phyloP scores from a whole-genome alignment of 305 asterid species.

The Fraxinus ornus region DNA sequence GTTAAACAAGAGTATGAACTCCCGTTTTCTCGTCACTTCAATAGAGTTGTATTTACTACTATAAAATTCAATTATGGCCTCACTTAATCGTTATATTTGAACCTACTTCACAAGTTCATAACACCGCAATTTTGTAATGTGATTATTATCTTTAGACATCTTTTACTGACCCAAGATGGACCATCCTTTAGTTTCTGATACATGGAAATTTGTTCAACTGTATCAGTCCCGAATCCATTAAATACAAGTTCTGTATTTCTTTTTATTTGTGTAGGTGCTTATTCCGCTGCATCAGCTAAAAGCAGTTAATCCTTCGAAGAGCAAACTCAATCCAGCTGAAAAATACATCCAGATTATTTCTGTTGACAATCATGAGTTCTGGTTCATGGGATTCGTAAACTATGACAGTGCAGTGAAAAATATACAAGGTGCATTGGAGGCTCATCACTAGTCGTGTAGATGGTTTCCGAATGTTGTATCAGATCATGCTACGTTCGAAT shows the following conservation, averaged over 20 bases:
- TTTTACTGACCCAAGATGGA: background rate
- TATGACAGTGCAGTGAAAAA: conserved; percentile 81
- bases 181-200: background rate
- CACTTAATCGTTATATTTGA: background rate
- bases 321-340: conserved; percentile 74
- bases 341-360: conserved; percentile 86
- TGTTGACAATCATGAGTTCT: conserved; percentile 88
- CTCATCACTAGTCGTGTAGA: conserved; percentile 26
- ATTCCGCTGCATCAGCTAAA: conserved; percentile 71
- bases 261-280: conserved; percentile 53
- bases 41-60: background rate
- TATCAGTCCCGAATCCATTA: conserved; percentile 3
- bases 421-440: conserved; percentile 56
- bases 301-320: conserved; percentile 68
- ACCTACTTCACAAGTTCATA: background rate
- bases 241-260: background rate
- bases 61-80: background rate
- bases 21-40: background rate
- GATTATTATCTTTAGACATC: background rate
- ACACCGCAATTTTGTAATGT: background rate
- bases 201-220: background rate
- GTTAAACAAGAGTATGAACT: background rate
- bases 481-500: background rate
- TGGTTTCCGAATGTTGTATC: background rate
- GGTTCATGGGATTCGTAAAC: conserved; percentile 93